Percentiles rank a stretch among this genome's conserved stretches.
Evolutionary conservation across 352 stramenopile species (phyloP).

Genomic region (Phytophthora litchii): DNA sequence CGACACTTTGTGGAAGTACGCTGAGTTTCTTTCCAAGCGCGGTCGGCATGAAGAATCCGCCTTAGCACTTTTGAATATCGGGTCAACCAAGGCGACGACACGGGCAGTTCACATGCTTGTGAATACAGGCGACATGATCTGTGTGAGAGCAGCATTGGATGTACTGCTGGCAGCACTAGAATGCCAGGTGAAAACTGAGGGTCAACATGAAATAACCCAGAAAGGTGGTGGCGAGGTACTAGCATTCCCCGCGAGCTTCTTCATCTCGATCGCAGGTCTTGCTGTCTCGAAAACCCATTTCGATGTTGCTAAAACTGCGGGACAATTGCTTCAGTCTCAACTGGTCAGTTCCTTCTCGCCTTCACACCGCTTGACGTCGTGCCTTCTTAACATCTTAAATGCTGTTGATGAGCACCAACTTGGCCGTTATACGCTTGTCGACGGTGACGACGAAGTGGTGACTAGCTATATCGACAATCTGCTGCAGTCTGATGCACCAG

Average conservation of each 20-base stretch:
- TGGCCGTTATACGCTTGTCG: neutral
- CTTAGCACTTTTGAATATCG: conserved; percentile 32
- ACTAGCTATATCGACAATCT: conserved; percentile 1
- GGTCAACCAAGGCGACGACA: conserved; percentile 22
- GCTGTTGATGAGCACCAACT: conserved; percentile 19
- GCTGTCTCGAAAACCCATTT: conserved; percentile 27
- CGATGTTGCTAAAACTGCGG: conserved; percentile 42
- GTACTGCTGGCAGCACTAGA: conserved; percentile 21
- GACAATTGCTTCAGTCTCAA: conserved; percentile 25
- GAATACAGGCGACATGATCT: conserved; percentile 37
- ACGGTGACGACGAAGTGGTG: conserved; percentile 1
- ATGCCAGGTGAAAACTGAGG: neutral
- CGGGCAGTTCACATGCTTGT: conserved; percentile 39
- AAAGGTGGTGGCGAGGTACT: conserved; percentile 9
- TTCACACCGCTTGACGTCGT: conserved; percentile 23
- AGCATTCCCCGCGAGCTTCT: conserved; percentile 46
- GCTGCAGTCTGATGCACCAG: conserved; percentile 6
- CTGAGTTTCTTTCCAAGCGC: conserved; percentile 41
- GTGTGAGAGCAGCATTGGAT: conserved; percentile 40
- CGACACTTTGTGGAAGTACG: conserved; percentile 46
- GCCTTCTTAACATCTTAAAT: conserved; percentile 34
- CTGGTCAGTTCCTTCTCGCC: conserved; percentile 4
- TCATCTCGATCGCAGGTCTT: conserved; percentile 43
- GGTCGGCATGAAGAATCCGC: conserved; percentile 41
- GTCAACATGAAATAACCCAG: neutral